phyloP scores from a whole-genome alignment of 129 eudicot genomes.

The Flaveria robusta region DNA sequence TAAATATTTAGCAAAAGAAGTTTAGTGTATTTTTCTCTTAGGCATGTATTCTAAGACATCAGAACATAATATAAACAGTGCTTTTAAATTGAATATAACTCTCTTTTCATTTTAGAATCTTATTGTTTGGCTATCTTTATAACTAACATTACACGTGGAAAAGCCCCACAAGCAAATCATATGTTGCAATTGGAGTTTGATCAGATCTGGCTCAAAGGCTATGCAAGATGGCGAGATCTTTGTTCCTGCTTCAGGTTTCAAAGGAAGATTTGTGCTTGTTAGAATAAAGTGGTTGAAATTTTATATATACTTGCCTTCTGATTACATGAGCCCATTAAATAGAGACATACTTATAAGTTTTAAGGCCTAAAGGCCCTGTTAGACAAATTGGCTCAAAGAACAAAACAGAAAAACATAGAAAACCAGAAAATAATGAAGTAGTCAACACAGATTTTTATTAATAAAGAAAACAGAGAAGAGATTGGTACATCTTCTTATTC shows the following conservation, averaged over 20 bases:
- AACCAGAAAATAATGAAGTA: too few species aligned
- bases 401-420: too few species aligned
- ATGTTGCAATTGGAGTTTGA: not conserved
- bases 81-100: not conserved
- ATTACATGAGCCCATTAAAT: not conserved
- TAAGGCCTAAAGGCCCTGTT: too few species aligned
- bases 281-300: not conserved
- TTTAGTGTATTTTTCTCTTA: not conserved
- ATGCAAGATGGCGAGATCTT: not conserved
- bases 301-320: slow-evolving; percentile 18
- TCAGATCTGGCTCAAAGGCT: slow-evolving; percentile 9
- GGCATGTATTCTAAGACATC: not conserved
- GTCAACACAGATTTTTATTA: too few species aligned
- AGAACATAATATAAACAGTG: not conserved
- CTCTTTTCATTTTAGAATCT: not conserved
- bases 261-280: slow-evolving; percentile 8
- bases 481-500: too few species aligned
- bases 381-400: too few species aligned
- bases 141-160: not conserved
- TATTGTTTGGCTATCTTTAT: not conserved
- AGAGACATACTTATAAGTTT: not conserved
- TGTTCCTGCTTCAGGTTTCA: slow-evolving; percentile 9
- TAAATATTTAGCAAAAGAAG: not conserved
- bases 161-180: not conserved
- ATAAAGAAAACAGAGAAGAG: too few species aligned